Evolutionary conservation across 768 basidiomycete genomes (phyloP).

Genomic region (Goffeauzyma gilvescens): DNA sequence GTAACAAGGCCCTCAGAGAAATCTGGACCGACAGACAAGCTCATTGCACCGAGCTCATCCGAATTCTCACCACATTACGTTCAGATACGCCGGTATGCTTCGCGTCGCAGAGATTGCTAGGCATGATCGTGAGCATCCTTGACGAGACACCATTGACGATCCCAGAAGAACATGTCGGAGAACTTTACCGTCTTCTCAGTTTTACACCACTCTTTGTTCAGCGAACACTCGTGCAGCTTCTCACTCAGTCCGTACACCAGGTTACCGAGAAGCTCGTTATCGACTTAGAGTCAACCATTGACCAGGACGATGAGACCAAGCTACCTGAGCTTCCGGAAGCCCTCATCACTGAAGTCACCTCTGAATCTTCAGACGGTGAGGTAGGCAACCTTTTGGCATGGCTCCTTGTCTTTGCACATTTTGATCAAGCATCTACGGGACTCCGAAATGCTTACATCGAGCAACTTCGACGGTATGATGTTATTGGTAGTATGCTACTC

Average conservation of each 20-base stretch:
- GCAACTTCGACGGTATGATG: conserved; percentile 51
- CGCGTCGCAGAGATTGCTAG: too few species aligned
- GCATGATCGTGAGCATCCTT: conserved; percentile 48
- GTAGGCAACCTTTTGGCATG: conserved; percentile 46
- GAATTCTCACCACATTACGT: too few species aligned
- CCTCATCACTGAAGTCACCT: conserved; percentile 23
- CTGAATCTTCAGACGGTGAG: neutral
- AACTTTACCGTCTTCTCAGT: conserved; percentile 52
- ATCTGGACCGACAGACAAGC: conserved; percentile 41
- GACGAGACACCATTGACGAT: neutral
- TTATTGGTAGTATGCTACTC: conserved; percentile 50
- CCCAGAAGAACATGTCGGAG: neutral
- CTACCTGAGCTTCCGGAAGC: conserved; percentile 1
- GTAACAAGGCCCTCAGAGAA: conserved; percentile 55
- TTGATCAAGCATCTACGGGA: conserved; percentile 72
- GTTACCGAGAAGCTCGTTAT: conserved; percentile 74
- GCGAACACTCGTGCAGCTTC: conserved; percentile 54
- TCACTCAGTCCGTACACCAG: too few species aligned
- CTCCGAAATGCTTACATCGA: conserved; percentile 70
- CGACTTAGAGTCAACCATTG: conserved; percentile 45
- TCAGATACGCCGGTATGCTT: too few species aligned
- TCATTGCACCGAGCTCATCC: too few species aligned
- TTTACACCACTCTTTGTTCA: conserved; percentile 40
- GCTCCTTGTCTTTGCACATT: conserved; percentile 76
- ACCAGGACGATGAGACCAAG: conserved; percentile 38